Base-by-base conservation (phyloP, 2,329 filamentous ascomycete genomes). In the Cladorrhinum sp. region DNA sequence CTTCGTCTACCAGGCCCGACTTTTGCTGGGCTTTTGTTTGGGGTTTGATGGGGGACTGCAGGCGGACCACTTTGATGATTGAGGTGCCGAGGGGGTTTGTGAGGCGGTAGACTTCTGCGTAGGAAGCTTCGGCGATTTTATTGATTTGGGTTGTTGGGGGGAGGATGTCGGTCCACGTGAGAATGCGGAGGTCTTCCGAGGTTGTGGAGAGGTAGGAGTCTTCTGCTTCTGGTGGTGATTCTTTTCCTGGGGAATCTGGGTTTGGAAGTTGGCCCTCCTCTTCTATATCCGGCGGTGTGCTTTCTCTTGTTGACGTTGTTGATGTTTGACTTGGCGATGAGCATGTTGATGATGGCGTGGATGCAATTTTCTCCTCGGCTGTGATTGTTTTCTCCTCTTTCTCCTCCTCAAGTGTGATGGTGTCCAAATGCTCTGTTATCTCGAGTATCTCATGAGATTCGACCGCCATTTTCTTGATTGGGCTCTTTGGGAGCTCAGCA, bases 111-210 rank as follows among this genome's bases (percentile, higher is more conserved):
- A 88, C 84, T 69, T 88, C 86, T 5, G 86, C 85, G 66, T 83
- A 88, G 1, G 86, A 88, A 4, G 86, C 85, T 69, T 88, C 86
- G 9, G 86, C 85, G 55, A 88, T 88, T 72, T 88, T 88, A 49
- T 79, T 77, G 54, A 88, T 84, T 36, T 73, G 72, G 67, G 83
- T 80, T 16, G 77, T 79, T 0, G 76, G 73, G 0, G 81, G 80
- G 54, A 84, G 84, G 28, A 88, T 76, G 57, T 87, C 83, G 28
- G 78, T 72, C 85, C 86, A 88, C 1, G 77, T 76, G 46, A 86
- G 72, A 4, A 79, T 60, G 6, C 53, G 58, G 14, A 67, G 57
- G 53, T 60, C 57, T 46, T 50, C 46, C 33, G 23, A 48, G n/a
- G 55, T 36, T 3, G 57, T 59, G 24, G 55, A 56, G 14, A 58